Conservation (phyloP, 2,329 filamentous ascomycete genomes). For the Phialemonium atrogriseum region DNA sequence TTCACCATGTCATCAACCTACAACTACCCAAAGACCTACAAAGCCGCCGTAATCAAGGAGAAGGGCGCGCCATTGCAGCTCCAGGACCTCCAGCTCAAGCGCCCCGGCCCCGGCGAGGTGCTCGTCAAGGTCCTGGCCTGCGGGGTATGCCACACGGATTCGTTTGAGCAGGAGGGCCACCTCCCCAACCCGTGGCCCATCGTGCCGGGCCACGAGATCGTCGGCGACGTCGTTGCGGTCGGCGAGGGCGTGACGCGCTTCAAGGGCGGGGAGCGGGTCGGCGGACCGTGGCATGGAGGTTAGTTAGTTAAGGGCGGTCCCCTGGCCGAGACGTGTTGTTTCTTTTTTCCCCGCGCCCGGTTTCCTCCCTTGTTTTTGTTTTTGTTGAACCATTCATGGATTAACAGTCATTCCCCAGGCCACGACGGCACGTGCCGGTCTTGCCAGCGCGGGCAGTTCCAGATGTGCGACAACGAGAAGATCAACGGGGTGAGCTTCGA, state of each 20-base stretch:
- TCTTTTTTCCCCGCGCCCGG: too few relatives aligned
- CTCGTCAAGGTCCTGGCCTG: constrained; percentile 65
- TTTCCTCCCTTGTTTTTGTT: constrained; percentile 5
- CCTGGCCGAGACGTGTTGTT: too few relatives aligned
- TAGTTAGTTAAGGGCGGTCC: too few relatives aligned
- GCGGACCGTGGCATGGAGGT: constrained; percentile 61
- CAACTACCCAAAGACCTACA: constrained; percentile 51
- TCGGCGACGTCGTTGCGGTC: constrained; percentile 57
- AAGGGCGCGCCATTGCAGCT: constrained; percentile 44
- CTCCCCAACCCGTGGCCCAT: constrained; percentile 52
- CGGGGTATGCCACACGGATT: constrained; percentile 63
- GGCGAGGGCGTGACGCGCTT: constrained; percentile 49
- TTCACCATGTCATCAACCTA: not conserved
- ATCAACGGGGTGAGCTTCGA: constrained; percentile 59
- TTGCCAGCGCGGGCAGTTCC: constrained; percentile 56
- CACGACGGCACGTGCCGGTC: constrained; percentile 53
- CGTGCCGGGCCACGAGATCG: constrained; percentile 62
- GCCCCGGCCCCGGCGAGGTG: constrained; percentile 49
- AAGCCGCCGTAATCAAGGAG: constrained; percentile 53
- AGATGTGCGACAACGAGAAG: constrained; percentile 55
- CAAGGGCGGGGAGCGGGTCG: constrained; percentile 57
- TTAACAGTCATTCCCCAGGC: constrained; percentile 25
- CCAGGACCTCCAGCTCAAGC: constrained; percentile 49
- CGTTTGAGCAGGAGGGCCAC: constrained; percentile 33
- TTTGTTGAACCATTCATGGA: not conserved